Conservation (phyloP, 2,329 filamentous ascomycete genomes). For the Alternaria alternata region DNA sequence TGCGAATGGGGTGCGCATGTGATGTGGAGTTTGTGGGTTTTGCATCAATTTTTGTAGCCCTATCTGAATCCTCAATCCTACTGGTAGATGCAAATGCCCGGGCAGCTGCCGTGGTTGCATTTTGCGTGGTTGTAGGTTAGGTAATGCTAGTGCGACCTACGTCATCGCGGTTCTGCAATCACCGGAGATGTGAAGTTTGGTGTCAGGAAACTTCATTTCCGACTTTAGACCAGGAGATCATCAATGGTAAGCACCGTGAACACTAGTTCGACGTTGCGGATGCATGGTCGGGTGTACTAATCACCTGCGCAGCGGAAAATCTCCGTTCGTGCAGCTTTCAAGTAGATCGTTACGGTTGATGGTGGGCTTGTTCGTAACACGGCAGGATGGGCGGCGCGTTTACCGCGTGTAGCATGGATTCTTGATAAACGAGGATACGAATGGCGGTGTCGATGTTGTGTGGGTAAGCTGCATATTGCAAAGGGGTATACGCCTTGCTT, state of each 20-base stretch:
- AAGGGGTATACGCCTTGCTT: neutral
- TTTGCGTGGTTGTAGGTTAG: neutral
- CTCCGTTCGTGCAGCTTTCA: neutral
- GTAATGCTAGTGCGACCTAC: neutral
- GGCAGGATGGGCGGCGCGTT: neutral
- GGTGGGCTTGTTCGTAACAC: neutral
- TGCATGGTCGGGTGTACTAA: neutral
- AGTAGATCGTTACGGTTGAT: neutral
- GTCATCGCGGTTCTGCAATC: neutral
- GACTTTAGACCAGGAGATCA: neutral
- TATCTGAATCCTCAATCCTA: neutral
- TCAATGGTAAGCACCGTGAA: neutral
- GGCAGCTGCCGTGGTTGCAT: neutral
- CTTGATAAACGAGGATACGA: neutral
- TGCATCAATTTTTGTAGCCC: neutral
- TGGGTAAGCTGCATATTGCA: neutral
- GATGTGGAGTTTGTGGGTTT: constrained; percentile 2
- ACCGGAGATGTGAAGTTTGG: neutral
- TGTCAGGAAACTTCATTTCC: neutral
- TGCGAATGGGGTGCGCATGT: neutral
- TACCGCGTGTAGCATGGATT: constrained; percentile 2
- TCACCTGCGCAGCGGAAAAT: neutral
- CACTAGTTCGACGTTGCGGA: neutral
- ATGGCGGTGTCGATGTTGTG: neutral
- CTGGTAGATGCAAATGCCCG: neutral